Conservation (phyloP, 2,329 filamentous ascomycete species). For the Aspergillus fijiensis region DNA sequence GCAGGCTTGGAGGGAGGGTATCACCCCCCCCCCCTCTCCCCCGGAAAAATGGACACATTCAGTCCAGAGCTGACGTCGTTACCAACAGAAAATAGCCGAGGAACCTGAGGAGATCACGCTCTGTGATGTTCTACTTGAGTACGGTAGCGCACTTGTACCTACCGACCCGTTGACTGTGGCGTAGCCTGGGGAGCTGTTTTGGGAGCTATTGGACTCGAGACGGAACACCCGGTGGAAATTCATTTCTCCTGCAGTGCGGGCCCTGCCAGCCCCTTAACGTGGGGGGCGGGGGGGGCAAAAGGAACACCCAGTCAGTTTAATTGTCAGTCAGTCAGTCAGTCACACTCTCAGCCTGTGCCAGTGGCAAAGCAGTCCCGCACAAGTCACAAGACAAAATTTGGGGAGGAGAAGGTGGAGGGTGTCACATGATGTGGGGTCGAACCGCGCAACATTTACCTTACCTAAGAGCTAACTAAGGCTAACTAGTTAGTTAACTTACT, state of each 20-base stretch:
- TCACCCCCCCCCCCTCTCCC: too few species aligned
- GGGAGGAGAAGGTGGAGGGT: neutral
- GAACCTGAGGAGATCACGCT: neutral
- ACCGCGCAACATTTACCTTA: slow-evolving; percentile 13
- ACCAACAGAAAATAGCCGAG: slow-evolving; percentile 13
- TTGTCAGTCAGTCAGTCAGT: neutral
- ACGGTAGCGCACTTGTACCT: neutral
- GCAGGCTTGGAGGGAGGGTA: neutral
- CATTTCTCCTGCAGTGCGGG: neutral
- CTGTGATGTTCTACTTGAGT: neutral
- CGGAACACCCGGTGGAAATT: neutral
- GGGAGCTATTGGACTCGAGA: neutral
- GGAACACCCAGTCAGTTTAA: neutral
- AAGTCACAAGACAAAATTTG: slow-evolving; percentile 23
- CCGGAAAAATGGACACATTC: neutral
- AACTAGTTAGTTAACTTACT: too few species aligned
- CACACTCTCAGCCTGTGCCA: neutral
- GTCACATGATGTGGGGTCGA: slow-evolving; percentile 26
- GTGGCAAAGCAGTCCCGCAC: slow-evolving; percentile 7
- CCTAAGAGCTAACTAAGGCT: neutral
- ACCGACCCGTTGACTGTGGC: slow-evolving; percentile 2
- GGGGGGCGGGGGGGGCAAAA: neutral
- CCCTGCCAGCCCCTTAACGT: neutral
- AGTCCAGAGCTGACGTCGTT: neutral
- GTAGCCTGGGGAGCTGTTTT: neutral